These are phyloP conservation scores for Phycomyces nitens DNA, from an alignment of 192 early-diverging fungal genomes.

Conservation along the genomic window DNA sequence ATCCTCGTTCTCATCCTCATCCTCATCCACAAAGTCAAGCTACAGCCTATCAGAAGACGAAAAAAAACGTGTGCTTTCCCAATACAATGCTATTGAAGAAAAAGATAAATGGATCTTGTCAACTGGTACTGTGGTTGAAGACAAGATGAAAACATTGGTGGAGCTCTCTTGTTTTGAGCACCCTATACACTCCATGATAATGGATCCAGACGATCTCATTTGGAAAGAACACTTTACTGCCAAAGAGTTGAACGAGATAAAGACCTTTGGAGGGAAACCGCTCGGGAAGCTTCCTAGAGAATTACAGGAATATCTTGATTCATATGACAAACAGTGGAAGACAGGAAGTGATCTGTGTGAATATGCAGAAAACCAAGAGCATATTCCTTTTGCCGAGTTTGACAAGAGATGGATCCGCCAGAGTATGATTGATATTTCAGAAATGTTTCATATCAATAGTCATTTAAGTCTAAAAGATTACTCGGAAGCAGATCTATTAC, in stretches of 20 bases:
- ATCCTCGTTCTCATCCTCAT: too few relatives aligned
- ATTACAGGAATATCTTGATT: not conserved
- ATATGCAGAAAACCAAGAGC: conserved; percentile 1
- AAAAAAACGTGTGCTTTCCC: not conserved
- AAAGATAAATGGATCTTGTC: conserved; percentile 1
- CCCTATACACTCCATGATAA: conserved; percentile 7
- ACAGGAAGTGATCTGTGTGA: conserved; percentile 2
- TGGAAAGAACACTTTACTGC: conserved; percentile 5
- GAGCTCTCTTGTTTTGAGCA: conserved; percentile 8
- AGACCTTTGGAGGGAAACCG: not conserved
- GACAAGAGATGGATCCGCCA: not conserved
- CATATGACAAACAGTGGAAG: conserved; percentile 3
- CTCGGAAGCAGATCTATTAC: conserved; percentile 7
- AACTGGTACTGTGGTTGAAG: conserved; percentile 6
- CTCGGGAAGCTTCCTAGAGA: not conserved
- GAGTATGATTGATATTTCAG: not conserved
- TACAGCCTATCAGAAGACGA: not conserved
- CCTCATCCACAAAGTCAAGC: not conserved
- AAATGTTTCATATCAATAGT: not conserved
- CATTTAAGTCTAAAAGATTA: not conserved
- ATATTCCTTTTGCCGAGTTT: not conserved
- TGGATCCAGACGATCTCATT: conserved; percentile 2
- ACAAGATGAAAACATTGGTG: conserved; percentile 1
- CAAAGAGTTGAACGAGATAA: conserved; percentile 3
- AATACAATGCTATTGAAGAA: not conserved